phyloP scores from a whole-genome alignment of 192 early-diverging fungal species.

The Rhizophagus clarus region DNA sequence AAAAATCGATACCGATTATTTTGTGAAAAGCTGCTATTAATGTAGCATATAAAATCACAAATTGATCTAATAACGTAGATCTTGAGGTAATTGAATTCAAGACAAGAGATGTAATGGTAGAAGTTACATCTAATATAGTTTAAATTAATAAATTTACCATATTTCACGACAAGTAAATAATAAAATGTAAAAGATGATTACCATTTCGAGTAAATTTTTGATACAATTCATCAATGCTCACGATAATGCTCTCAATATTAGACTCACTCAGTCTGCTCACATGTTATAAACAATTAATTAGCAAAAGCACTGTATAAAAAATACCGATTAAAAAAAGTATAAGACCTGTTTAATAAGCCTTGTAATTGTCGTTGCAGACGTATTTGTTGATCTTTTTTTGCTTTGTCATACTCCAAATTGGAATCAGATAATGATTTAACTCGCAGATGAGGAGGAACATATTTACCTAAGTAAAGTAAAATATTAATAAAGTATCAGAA shows the following conservation, averaged over 20 bases:
- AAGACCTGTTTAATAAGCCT: constrained; percentile 82
- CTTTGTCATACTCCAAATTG: constrained; percentile 31
- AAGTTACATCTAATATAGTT: constrained; percentile 67
- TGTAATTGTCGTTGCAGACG: constrained; percentile 81
- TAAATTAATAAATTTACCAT: background rate
- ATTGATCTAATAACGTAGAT: constrained; percentile 87
- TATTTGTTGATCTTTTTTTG: constrained; percentile 68
- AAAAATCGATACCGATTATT: constrained; percentile 85
- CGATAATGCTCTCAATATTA: constrained; percentile 88
- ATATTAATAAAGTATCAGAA: background rate
- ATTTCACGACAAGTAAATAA: background rate
- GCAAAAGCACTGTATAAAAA: background rate
- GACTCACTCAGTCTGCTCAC: constrained; percentile 71
- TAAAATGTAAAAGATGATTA: constrained; percentile 36
- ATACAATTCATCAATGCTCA: constrained; percentile 79
- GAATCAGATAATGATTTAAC: constrained; percentile 33
- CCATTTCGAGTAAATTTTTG: constrained; percentile 66
- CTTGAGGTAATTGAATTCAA: constrained; percentile 79
- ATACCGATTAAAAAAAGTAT: background rate
- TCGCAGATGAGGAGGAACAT: constrained; percentile 90
- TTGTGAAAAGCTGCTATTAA: constrained; percentile 81
- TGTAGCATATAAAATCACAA: constrained; percentile 87
- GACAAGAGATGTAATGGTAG: constrained; percentile 77
- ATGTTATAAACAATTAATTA: background rate
- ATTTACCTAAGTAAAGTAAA: constrained; percentile 51